Percentiles rank a stretch among this genome's conserved stretches.
Conservation (phyloP, 192 early-diverging fungal genomes). For the Dispira simplex region DNA sequence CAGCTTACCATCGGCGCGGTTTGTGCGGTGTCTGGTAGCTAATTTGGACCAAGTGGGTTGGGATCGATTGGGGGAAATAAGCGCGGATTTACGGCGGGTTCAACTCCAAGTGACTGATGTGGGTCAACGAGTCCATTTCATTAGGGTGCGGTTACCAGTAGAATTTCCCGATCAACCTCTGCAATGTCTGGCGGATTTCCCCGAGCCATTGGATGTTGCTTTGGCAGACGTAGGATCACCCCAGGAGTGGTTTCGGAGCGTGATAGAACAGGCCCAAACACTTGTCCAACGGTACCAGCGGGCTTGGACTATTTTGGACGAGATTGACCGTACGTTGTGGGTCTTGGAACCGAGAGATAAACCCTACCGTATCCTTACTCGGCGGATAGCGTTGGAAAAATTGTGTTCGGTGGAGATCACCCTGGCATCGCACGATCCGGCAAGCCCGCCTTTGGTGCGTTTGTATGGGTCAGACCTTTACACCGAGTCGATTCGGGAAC, state of each 20-base stretch:
- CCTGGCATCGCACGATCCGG: not conserved
- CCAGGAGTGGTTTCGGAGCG: not conserved
- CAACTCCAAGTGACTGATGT: not conserved
- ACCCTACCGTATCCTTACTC: not conserved
- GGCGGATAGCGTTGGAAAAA: conserved; percentile 1
- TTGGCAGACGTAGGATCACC: not conserved
- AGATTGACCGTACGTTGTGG: conserved; percentile 7
- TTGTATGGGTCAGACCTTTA: conserved; percentile 1
- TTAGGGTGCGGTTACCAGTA: not conserved
- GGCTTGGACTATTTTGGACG: conserved; percentile 2
- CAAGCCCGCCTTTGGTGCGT: not conserved
- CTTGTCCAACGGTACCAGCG: not conserved
- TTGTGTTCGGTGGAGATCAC: conserved; percentile 8
- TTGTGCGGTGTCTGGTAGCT: too few species aligned
- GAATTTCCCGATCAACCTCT: not conserved
- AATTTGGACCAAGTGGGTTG: too few species aligned
- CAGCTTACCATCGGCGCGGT: too few species aligned
- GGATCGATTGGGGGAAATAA: too few species aligned
- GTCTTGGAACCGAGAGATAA: conserved; percentile 2
- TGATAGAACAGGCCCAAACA: not conserved
- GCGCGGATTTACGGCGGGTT: too few species aligned
- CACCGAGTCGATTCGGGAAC: not conserved
- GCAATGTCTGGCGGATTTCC: not conserved
- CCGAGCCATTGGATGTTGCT: not conserved
- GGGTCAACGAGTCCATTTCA: not conserved